Evolutionary conservation across 169 alveolate species (phyloP).

Genomic region (Eimeria tenella): DNA sequence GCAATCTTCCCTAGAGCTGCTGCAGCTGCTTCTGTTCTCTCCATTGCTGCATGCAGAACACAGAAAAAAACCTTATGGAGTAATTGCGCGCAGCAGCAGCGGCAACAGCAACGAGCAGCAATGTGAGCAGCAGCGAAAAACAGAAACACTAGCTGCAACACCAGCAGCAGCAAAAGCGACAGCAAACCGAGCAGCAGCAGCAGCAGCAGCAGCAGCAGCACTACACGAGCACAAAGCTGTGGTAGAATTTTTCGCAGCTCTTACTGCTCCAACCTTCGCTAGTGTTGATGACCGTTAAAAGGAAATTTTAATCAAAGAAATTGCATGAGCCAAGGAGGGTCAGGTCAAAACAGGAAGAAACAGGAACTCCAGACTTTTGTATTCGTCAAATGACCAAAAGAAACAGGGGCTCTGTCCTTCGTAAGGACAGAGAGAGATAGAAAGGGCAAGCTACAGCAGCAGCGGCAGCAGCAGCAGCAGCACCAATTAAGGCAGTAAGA

Average conservation of each 20-base stretch:
- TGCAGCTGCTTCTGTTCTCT: background rate
- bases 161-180: background rate
- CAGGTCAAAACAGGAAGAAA: too few species aligned
- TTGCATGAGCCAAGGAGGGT: too few species aligned
- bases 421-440: too few species aligned
- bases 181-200: slow-evolving; percentile 1
- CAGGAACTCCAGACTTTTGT: too few species aligned
- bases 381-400: too few species aligned
- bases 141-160: background rate
- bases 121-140: background rate
- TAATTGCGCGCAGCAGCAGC: background rate
- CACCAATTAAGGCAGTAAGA: background rate
- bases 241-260: too few species aligned
- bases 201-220: slow-evolving; percentile 1
- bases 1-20: background rate
- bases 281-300: too few species aligned
- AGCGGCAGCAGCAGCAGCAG: slow-evolving; percentile 7
- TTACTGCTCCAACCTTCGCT: background rate
- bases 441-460: background rate
- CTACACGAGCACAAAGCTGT: too few species aligned
- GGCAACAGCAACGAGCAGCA: background rate
- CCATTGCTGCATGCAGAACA: background rate
- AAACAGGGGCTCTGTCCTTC: too few species aligned
- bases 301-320: too few species aligned
- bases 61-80: background rate